A percentile compares a stretch with the other conserved stretches of the same genome.
Conservation (phyloP, 352 stramenopile species). For the Globisporangium ultimum region DNA sequence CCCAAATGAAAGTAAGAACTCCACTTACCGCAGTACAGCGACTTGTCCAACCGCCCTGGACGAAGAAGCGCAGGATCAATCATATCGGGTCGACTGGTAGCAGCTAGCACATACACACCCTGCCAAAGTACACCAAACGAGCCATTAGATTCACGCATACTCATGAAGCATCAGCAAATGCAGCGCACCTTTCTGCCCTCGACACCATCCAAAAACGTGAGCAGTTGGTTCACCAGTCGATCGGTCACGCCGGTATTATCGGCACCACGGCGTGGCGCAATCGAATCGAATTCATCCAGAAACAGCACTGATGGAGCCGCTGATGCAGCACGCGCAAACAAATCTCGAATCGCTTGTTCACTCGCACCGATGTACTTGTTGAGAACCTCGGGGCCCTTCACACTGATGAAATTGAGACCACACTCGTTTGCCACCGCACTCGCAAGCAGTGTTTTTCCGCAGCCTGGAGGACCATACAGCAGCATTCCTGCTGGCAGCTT, state of each 20-base stretch:
- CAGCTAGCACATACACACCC: conserved; percentile 93
- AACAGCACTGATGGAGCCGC: conserved; percentile 82
- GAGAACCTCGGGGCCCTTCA: conserved; percentile 88
- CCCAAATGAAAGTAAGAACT: not conserved
- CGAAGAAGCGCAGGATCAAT: conserved; percentile 94
- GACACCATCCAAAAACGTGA: conserved; percentile 97
- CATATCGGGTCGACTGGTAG: conserved; percentile 96
- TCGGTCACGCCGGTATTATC: conserved; percentile 96
- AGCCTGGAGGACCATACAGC: conserved; percentile 89
- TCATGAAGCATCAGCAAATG: not conserved
- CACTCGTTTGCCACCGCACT: conserved; percentile 85
- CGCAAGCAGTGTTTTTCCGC: conserved; percentile 88
- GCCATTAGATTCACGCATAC: too few relatives aligned
- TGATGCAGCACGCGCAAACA: conserved; percentile 75
- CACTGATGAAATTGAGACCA: conserved; percentile 88
- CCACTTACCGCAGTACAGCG: conserved; percentile 82
- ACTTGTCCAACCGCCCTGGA: conserved; percentile 94
- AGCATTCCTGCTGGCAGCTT: conserved; percentile 85
- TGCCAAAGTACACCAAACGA: conserved; percentile 12
- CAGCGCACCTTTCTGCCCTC: conserved; percentile 76
- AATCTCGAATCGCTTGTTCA: conserved; percentile 85
- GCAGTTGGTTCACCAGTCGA: conserved; percentile 97
- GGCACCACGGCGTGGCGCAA: conserved; percentile 91
- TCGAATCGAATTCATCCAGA: conserved; percentile 93
- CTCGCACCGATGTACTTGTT: conserved; percentile 91